These are phyloP conservation scores for Epichloe scottii DNA, from an alignment of 2,329 filamentous ascomycete genomes.

Conservation along the genomic window DNA sequence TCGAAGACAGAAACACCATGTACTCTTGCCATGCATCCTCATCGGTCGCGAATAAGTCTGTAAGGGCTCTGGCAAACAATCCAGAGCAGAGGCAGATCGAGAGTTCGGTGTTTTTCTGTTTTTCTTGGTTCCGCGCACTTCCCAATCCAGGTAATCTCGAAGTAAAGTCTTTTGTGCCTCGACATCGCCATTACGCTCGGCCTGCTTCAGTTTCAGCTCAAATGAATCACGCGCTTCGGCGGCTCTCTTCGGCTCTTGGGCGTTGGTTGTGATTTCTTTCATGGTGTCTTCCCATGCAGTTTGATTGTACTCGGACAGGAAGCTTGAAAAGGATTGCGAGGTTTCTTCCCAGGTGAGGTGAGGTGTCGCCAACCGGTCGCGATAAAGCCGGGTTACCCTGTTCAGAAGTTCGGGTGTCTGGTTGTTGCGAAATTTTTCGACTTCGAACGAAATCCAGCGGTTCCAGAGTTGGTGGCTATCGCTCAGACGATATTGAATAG, in stretches of 20 bases:
- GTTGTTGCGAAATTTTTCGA: constrained; percentile 50
- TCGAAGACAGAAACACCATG: constrained; percentile 55
- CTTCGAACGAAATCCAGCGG: constrained; percentile 60
- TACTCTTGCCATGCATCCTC: constrained; percentile 75
- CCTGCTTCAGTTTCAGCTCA: constrained; percentile 53
- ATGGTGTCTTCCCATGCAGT: constrained; percentile 63
- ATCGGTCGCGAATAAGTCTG: constrained; percentile 57
- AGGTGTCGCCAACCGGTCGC: constrained; percentile 57
- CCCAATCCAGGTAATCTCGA: constrained; percentile 73
- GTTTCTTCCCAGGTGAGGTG: constrained; percentile 67
- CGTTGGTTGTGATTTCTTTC: constrained; percentile 51
- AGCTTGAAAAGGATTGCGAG: constrained; percentile 60
- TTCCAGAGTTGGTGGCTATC: constrained; percentile 74
- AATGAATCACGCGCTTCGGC: constrained; percentile 48
- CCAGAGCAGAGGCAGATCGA: constrained; percentile 42
- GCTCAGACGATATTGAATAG: constrained; percentile 60
- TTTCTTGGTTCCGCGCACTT: constrained; percentile 49
- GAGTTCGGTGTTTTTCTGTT: constrained; percentile 30
- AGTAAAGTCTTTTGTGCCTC: constrained; percentile 40
- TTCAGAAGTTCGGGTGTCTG: constrained; percentile 44
- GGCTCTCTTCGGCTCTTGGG: constrained; percentile 53
- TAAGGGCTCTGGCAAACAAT: constrained; percentile 69
- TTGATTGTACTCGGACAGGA: constrained; percentile 59
- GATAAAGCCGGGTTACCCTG: constrained; percentile 56
- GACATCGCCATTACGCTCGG: constrained; percentile 41